Percentiles rank a stretch among this genome's conserved stretches.
Conservation (phyloP, 495 filamentous ascomycete genomes). For the Talaromyces ruber region DNA sequence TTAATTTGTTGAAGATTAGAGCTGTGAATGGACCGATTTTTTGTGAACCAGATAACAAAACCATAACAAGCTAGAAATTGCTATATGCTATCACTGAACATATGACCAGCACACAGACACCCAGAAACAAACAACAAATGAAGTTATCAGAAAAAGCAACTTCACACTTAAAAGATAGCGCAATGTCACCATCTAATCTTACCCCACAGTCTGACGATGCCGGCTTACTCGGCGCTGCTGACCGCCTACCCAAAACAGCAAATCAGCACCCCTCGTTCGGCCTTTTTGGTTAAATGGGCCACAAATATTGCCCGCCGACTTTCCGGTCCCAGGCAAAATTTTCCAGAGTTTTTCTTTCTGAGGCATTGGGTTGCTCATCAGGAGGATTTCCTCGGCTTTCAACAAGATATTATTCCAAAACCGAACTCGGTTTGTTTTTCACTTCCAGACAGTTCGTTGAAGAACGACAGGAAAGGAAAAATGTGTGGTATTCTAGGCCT, state of each 20-base stretch:
- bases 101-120: not conserved
- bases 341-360: conserved; percentile 1
- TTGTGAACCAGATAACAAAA: too few species aligned
- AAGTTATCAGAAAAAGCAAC: not conserved
- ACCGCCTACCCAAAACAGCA: not conserved
- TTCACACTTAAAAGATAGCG: not conserved
- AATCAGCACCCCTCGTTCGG: not conserved
- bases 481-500: conserved; percentile 89
- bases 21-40: not conserved
- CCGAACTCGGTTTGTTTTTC: not conserved
- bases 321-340: conserved; percentile 3
- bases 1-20: not conserved
- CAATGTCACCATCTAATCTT: not conserved
- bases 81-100: not conserved
- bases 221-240: not conserved
- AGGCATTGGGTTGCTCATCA: conserved; percentile 8
- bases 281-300: not conserved
- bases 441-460: not conserved
- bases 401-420: not conserved
- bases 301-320: not conserved
- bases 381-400: not conserved
- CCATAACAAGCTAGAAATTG: not conserved
- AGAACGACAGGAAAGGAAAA: conserved; percentile 3
- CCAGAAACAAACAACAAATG: not conserved
- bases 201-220: not conserved